Percentiles rank a stretch among this genome's conserved stretches.
Conservation (phyloP, 306 rosid genomes). For the Heteromeles arbutifolia region DNA sequence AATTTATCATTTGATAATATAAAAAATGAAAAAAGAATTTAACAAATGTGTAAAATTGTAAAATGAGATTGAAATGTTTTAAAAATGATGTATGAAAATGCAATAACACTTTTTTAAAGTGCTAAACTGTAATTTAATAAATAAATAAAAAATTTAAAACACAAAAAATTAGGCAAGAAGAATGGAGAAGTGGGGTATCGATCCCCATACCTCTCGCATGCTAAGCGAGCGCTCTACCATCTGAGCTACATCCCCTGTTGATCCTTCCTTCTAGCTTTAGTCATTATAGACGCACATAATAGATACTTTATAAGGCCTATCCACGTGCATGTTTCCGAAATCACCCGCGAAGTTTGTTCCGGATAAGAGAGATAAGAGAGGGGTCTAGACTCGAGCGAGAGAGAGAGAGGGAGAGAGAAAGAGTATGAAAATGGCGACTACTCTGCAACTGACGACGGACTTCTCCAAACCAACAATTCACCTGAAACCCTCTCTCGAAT, state of each 20-base stretch:
- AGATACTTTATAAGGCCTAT: not conserved
- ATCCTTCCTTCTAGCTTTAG: fast-evolving
- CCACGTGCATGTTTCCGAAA: constrained; percentile 7
- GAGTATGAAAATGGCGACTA: constrained; percentile 46
- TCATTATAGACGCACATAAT: fast-evolving
- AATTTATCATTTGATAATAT: no score
- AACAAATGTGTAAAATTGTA: no score
- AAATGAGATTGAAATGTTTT: no score
- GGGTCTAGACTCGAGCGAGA: constrained; percentile 1
- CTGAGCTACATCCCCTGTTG: constrained; percentile 82
- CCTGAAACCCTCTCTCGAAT: constrained; percentile 35
- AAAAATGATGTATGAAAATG: no score
- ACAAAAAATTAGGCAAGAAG: not conserved
- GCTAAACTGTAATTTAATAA: no score
- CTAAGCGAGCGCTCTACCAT: constrained; percentile 99
- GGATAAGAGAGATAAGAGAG: constrained; percentile 51
- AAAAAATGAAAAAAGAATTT: no score
- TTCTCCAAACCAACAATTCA: constrained; percentile 28
- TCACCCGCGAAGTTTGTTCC: constrained; percentile 39
- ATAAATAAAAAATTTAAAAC: no score
- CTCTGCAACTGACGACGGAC: constrained; percentile 47
- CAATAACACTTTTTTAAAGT: no score
- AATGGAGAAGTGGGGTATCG: constrained; percentile 92
- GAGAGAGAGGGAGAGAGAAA: constrained; percentile 16
- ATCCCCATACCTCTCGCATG: constrained; percentile 96